phyloP scores from a whole-genome alignment of 2,329 filamentous ascomycete species.

The Aspergillus ruber region DNA sequence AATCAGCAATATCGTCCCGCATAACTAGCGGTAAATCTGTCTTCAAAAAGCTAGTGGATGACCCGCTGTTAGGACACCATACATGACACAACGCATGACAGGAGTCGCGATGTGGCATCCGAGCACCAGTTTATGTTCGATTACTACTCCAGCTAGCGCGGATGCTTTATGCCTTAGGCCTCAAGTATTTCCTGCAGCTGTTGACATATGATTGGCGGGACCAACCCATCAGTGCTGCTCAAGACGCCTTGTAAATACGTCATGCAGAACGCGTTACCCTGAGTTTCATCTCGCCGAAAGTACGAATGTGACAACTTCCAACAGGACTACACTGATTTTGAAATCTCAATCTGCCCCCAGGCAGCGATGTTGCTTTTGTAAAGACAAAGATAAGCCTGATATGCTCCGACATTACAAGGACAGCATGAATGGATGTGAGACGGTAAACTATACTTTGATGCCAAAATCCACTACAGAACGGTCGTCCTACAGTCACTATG shows the following conservation, averaged over 20 bases:
- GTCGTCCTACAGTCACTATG: no score
- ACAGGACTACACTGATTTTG: background rate
- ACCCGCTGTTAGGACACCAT: background rate
- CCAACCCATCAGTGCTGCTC: no score
- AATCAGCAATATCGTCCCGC: background rate
- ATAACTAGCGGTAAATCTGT: background rate
- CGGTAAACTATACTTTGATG: no score
- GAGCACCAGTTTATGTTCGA: background rate
- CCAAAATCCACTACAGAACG: background rate
- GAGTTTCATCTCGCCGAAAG: background rate
- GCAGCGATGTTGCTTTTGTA: background rate
- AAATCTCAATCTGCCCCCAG: background rate
- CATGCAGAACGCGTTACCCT: background rate
- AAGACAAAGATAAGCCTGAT: no score
- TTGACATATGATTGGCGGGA: no score
- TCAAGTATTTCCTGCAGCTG: background rate
- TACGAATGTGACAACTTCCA: background rate
- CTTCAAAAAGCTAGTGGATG: background rate
- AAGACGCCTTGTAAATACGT: background rate
- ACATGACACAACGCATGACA: background rate
- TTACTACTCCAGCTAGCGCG: background rate
- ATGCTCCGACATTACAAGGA: no score
- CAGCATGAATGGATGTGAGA: background rate
- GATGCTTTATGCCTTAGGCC: background rate
- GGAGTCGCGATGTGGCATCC: background rate